Evolutionary conservation across 257 asterid genomes (phyloP).

Genomic region (Solanum arcanum): DNA sequence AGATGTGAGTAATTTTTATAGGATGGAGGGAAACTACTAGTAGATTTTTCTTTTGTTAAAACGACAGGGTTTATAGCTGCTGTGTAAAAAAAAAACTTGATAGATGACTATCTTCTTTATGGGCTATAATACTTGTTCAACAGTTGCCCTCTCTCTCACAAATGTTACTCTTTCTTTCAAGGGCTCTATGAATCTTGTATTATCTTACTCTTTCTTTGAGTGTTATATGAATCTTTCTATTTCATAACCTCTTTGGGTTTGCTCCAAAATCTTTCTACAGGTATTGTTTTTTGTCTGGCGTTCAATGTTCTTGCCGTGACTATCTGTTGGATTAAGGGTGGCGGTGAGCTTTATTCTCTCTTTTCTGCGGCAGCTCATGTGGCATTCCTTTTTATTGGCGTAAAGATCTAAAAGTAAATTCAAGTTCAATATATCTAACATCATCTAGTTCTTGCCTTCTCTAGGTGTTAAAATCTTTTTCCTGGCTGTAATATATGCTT

Average conservation of each 20-base stretch:
- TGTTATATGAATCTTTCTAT: background rate
- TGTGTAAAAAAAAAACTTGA: background rate
- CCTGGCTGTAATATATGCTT: conserved; percentile 78
- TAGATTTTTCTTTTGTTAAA: background rate
- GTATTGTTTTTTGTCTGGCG: conserved; percentile 80
- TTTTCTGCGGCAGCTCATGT: background rate
- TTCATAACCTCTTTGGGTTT: background rate
- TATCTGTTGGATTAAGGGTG: conserved; percentile 87
- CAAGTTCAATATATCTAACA: conserved; percentile 5
- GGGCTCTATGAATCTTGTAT: background rate
- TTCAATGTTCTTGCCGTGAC: conserved; percentile 78
- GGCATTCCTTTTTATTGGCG: background rate
- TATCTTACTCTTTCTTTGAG: background rate
- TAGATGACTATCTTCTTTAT: background rate
- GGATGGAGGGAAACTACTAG: background rate
- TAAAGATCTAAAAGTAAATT: background rate
- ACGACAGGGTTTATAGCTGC: background rate
- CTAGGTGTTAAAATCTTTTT: conserved; percentile 85
- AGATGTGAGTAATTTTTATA: background rate
- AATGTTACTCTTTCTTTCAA: background rate
- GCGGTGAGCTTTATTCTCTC: conserved; percentile 43
- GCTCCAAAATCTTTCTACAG: conserved; percentile 27
- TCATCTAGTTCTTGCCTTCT: conserved; percentile 12
- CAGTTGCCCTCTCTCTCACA: background rate
- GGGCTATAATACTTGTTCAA: background rate